Conservation (phyloP, 768 basidiomycete species). For the Kockovaella imperatae region DNA sequence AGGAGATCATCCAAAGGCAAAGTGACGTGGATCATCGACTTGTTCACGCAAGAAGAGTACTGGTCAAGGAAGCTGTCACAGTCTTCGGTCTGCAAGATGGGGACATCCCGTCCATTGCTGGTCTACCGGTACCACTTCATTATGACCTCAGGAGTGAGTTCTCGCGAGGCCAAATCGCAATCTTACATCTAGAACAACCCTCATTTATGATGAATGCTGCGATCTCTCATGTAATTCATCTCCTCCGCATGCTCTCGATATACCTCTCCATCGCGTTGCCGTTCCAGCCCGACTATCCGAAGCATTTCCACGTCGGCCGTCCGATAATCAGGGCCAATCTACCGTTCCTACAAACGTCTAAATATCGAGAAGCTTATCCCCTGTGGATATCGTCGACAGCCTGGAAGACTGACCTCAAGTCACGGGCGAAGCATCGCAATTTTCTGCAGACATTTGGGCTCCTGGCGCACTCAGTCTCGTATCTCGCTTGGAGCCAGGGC, state of each 20-base stretch:
- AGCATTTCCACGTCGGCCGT: slow-evolving; percentile 18
- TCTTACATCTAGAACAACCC: slow-evolving; percentile 15
- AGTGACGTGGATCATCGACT: slow-evolving; percentile 10
- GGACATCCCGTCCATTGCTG: slow-evolving; percentile 31
- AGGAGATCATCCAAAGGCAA: slow-evolving; percentile 7
- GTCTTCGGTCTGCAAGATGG: slow-evolving; percentile 27
- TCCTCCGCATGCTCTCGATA: slow-evolving; percentile 29
- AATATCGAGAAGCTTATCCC: slow-evolving; percentile 19
- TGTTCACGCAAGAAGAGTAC: slow-evolving; percentile 23
- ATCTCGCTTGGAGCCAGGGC: slow-evolving; percentile 34
- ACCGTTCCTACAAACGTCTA: slow-evolving; percentile 26
- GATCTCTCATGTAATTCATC: slow-evolving; percentile 31
- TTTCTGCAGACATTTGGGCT: slow-evolving; percentile 30
- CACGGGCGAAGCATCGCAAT: slow-evolving; percentile 18
- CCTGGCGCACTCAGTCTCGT: slow-evolving; percentile 27
- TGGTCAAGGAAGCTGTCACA: slow-evolving; percentile 28
- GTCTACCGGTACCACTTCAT: slow-evolving; percentile 15
- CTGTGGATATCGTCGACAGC: slow-evolving; percentile 23
- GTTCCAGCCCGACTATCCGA: slow-evolving; percentile 15
- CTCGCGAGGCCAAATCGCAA: neutral
- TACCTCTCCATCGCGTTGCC: slow-evolving; percentile 38
- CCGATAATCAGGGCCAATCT: slow-evolving; percentile 22
- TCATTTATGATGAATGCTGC: slow-evolving; percentile 30
- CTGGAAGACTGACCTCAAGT: slow-evolving; percentile 3
- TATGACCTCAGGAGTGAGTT: slow-evolving; percentile 25